Evolutionary conservation across 2,329 filamentous ascomycete genomes (phyloP).

Genomic region (Ceratocystis cacaofunesta): DNA sequence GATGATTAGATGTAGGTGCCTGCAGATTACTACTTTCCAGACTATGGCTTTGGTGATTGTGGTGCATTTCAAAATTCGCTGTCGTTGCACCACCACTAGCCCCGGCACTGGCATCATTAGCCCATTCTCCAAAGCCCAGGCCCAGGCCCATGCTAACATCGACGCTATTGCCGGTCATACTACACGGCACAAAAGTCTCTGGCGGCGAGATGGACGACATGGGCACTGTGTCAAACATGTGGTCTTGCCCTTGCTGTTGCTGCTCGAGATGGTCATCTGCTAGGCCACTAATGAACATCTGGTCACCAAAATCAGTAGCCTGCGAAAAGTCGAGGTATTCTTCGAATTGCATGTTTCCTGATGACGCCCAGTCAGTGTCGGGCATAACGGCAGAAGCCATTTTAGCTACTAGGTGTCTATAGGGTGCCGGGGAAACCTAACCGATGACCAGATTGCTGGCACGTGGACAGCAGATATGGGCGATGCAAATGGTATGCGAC

Average conservation of each 20-base stretch:
- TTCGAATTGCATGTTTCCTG: conserved; percentile 1
- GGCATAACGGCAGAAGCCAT: not conserved
- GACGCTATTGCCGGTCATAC: not conserved
- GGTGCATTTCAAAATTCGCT: not conserved
- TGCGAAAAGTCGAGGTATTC: conserved; percentile 2
- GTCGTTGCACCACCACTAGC: not conserved
- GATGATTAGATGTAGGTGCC: not conserved
- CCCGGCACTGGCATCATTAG: not conserved
- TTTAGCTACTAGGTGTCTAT: too few relatives aligned
- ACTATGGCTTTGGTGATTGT: not conserved
- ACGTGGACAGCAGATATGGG: too few relatives aligned
- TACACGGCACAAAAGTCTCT: not conserved
- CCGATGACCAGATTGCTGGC: too few relatives aligned
- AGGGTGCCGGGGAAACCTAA: too few relatives aligned
- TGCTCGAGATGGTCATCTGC: not conserved
- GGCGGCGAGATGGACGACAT: not conserved
- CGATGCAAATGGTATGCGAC: too few relatives aligned
- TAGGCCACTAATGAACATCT: conserved; percentile 8
- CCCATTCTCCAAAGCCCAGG: not conserved
- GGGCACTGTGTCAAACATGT: not conserved
- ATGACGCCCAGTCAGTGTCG: not conserved
- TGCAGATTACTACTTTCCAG: not conserved
- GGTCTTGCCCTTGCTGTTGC: not conserved
- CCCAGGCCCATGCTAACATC: not conserved
- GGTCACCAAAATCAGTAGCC: conserved; percentile 3